Base-by-base conservation (phyloP, 1,284 basidiomycete species). In the Ceratobasidium sp. region DNA sequence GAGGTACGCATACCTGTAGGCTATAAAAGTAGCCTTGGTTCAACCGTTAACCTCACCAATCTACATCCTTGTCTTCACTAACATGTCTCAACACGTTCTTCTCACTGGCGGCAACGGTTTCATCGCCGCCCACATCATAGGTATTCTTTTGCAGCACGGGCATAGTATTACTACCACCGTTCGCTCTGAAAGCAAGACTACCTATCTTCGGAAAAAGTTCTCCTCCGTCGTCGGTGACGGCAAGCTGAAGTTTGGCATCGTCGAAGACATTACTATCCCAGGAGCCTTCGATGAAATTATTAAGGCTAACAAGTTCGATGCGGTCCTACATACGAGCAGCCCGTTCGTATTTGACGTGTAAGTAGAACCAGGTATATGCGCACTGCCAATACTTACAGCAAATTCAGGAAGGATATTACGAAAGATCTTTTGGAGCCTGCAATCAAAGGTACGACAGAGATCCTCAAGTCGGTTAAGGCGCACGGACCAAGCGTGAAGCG, bases 391-490 rank as follows among this genome's bases (percentile, higher is more conserved):
- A 13, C 44, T 46, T 33, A 56, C 54, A 56, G n/a, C 15, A 28
- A 61, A 13, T n/a, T 67, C 15, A 71, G 68, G 5, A 71, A 56
- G 28, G 54, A 59, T 23, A 26, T 71, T 3, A 82, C 81, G 79
- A 80, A 80, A 23, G 84, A 84, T 42, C 82, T 86, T 68, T 82
- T 86, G 76, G 83, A 85, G 66, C 86, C 87, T 1, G 87, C 87
- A 20, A 84, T 88, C 40, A 80, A 86, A 67, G 87, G 87, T 6
- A 88, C 87, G 0, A 80, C 81, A 17, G 83, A 83, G 71, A 81
- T 87, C 5, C 82, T 88, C 17, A 80, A 83, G 46, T 84, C 85
- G 17, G 78, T 81, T 28, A 83, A 81, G 46, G 81, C 78, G 79
- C 26, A 57, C 38, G 77, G 59, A 71, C 52, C 81, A 44, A 79